Base-by-base conservation (phyloP, 306 rosid genomes). In the Astragalus glycyphyllos region DNA sequence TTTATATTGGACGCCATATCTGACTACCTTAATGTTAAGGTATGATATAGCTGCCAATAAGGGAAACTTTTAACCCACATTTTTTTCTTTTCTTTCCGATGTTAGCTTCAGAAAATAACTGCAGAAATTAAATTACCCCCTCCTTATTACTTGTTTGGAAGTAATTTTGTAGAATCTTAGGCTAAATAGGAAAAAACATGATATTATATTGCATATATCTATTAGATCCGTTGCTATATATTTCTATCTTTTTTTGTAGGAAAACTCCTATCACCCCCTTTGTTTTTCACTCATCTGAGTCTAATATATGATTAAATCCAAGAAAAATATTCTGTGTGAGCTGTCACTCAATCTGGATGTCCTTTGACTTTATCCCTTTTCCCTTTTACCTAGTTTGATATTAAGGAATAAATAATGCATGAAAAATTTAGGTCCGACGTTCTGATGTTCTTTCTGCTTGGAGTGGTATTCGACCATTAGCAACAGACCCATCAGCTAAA, bases 391-490 rank as follows among this genome's bases (percentile, higher is more conserved):
- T 51, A 15, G 65, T 74, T 69, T 77, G 63, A 76, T 55, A 62
- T 63, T 60, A 54, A 47, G 57, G 74, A 72, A 72, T 68, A 78
- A 74, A 68, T 74, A 65, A 73, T 78, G 44, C 35, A 4, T 13
- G 67, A 51, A 79, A 80, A 82, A 56, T 84, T 65, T 83, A 94
- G 99, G 99, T 95, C 76, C 83, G 97, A 53, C 97, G 99, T 12
- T 56, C 79, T 20, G 97, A 91, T 56, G 99, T 95, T 76, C 99
- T 94, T 77, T 94, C 99, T 55, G 99, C 99, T 48, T 94, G 99
- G 99, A 94, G 99, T 82, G 99, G 99, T 56, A 94, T 94, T 83
- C 97, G 99, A 34, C 99, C 99, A 11, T 78, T 94, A 79, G 99
- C 99, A 51, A 69, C 40, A 6, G 92, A 94, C 75, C 99, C 97